Evolutionary conservation across 768 basidiomycete genomes (phyloP), one percentile per base, ranked within the genome.

Genomic region (Termitomyces sp.): DNA sequence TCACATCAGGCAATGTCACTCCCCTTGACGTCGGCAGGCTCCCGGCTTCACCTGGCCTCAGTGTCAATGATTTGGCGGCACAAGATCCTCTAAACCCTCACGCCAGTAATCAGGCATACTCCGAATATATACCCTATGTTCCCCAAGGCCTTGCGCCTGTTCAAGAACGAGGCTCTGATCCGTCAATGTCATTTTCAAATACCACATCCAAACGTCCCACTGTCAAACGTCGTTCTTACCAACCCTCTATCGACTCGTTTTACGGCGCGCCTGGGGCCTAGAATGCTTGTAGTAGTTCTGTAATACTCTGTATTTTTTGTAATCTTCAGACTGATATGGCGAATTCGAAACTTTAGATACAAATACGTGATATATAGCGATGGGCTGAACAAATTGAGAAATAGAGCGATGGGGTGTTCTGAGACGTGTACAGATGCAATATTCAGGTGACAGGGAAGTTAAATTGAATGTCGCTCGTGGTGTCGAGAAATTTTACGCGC

Each of bases 161-260:
- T 7, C 57, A 59, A 46, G 62, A 63, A 55, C 61, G 32, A 49
- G 64, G 51, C 15, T 57, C 44, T 16, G 35, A 62, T 12, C 28
- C 44, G 33, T 38, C 35, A 1, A 13, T 20, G 39, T 40, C 59
- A 35, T 20, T 36, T n/a, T 33, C 48, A 18, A 38, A 53, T 7
- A 59, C 59, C 5, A 49, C 28, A 15, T 58, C 53, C 42, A 45
- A 44, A 32, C 65, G 62, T 7, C 49, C 45, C 32, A n/a, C 18
- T 20, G 54, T 49, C 6, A 59, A 18, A 22, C 71, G 73, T 45
- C 65, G 64, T 48, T 72, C 74, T 32, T 70, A 68, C 55, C 75
- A 75, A 48, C 69, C 67, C 22, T 78, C 77, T 32, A 66, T 77
- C 59, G 78, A 79, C 67, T 79, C 78, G 1, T 79, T 79, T 64